A percentile compares a stretch with the other conserved stretches of the same genome.
These are phyloP conservation scores for Cyclocybe aegerita DNA, from an alignment of 768 basidiomycete genomes.

Conservation along the genomic window DNA sequence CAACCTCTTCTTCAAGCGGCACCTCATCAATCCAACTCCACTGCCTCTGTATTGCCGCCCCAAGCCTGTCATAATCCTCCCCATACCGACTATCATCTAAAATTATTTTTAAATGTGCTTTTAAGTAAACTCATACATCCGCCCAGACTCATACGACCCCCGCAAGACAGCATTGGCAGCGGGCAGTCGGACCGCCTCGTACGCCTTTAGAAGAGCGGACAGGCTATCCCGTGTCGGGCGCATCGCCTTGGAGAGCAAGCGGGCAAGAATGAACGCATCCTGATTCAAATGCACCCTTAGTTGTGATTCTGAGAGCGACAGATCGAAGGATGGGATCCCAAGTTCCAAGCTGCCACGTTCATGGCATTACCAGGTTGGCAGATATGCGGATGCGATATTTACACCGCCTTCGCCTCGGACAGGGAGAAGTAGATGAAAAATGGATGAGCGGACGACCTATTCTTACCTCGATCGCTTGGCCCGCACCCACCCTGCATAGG, in stretches of 20 bases:
- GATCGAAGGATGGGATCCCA: too few species aligned
- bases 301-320: too few species aligned
- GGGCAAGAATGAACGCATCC: conserved; percentile 50
- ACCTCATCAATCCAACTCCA: conserved; percentile 42
- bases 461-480: conserved; percentile 49
- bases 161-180: conserved; percentile 31
- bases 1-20: conserved; percentile 31
- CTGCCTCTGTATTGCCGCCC: conserved; percentile 37
- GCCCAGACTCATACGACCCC: conserved; percentile 32
- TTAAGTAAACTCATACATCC: conserved; percentile 40
- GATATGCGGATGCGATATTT: too few species aligned
- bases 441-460: background rate
- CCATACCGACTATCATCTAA: conserved; percentile 28
- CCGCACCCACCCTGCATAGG: conserved; percentile 38
- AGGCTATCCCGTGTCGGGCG: conserved; percentile 11
- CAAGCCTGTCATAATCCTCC: conserved; percentile 35
- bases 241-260: conserved; percentile 28
- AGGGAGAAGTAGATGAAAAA: background rate
- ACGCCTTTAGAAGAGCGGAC: conserved; percentile 26
- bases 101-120: too few species aligned
- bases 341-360: too few species aligned
- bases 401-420: too few species aligned
- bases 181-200: conserved; percentile 32
- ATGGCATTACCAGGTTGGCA: too few species aligned
- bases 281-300: background rate